Evolutionary conservation across 2,329 filamentous ascomycete species (phyloP).

Genomic region (Penicillium sclerotigenum): DNA sequence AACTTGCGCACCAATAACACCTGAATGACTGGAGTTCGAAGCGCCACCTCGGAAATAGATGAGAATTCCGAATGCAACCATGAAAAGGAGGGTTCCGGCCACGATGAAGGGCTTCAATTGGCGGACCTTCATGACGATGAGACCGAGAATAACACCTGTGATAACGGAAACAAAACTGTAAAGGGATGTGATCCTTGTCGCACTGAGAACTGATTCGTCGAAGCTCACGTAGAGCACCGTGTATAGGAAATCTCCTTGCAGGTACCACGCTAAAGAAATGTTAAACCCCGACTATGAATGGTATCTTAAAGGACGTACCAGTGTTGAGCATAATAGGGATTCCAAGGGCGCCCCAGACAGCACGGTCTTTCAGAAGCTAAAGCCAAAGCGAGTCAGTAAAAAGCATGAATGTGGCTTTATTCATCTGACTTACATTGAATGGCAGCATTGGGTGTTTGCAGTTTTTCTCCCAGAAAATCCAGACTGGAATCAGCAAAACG

Average conservation of each 20-base stretch:
- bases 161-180: conserved; percentile 60
- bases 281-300: neutral
- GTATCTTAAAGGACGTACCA: conserved; percentile 11
- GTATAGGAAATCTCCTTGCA: conserved; percentile 64
- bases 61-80: conserved; percentile 64
- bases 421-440: conserved; percentile 43
- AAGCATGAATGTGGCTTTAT: neutral
- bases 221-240: conserved; percentile 62
- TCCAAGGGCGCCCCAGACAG: conserved; percentile 61
- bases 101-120: conserved; percentile 64
- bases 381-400: neutral
- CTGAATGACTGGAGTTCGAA: conserved; percentile 46
- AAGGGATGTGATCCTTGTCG: conserved; percentile 59
- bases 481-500: conserved; percentile 48
- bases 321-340: conserved; percentile 45
- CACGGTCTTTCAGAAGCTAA: conserved; percentile 58
- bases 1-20: conserved; percentile 61
- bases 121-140: conserved; percentile 57
- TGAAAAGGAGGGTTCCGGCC: conserved; percentile 57
- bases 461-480: conserved; percentile 54
- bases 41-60: conserved; percentile 60
- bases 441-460: conserved; percentile 56
- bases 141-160: conserved; percentile 55
- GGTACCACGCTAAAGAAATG: conserved; percentile 51
- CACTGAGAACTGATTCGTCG: conserved; percentile 54